Evolutionary conservation across 75 land plant genomes (phyloP).

Genomic region (Pinus taeda): DNA sequence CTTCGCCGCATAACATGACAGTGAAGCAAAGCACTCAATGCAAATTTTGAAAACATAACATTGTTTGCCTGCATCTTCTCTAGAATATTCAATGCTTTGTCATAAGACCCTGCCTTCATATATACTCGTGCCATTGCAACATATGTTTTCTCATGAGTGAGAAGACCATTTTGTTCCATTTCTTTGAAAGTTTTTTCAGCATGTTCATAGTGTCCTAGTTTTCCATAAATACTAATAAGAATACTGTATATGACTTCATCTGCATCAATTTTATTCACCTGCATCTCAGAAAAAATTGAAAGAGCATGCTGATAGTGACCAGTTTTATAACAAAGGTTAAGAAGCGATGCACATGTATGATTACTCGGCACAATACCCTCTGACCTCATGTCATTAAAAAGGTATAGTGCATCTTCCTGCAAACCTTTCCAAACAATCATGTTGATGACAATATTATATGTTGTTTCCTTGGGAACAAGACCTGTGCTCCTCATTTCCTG

Average conservation of each 20-base stretch:
- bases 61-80: conserved; percentile 68
- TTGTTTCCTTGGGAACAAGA: conserved; percentile 65
- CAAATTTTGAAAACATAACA: conserved; percentile 47
- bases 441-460: conserved; percentile 66
- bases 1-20: conserved; percentile 64
- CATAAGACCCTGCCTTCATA: conserved; percentile 49
- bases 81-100: conserved; percentile 62
- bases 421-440: conserved; percentile 38
- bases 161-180: conserved; percentile 45
- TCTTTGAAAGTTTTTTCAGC: conserved; percentile 78
- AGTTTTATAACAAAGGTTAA: conserved; percentile 59
- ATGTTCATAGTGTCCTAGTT: conserved; percentile 83
- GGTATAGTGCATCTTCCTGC: conserved; percentile 41
- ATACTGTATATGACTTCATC: conserved; percentile 94
- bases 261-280: conserved; percentile 38
- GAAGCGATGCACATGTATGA: conserved; percentile 75
- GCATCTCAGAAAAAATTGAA: conserved; percentile 77
- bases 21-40: conserved; percentile 60
- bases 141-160: conserved; percentile 75
- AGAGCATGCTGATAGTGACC: conserved; percentile 69
- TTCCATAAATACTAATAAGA: conserved; percentile 83
- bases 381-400: conserved; percentile 76
- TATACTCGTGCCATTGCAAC: conserved; percentile 88
- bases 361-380: conserved; percentile 70
- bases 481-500: conserved; percentile 59